Evolutionary conservation across 2,329 filamentous ascomycete genomes (phyloP), one percentile per base, ranked within the genome.

Genomic region (Graphilbum sp.): DNA sequence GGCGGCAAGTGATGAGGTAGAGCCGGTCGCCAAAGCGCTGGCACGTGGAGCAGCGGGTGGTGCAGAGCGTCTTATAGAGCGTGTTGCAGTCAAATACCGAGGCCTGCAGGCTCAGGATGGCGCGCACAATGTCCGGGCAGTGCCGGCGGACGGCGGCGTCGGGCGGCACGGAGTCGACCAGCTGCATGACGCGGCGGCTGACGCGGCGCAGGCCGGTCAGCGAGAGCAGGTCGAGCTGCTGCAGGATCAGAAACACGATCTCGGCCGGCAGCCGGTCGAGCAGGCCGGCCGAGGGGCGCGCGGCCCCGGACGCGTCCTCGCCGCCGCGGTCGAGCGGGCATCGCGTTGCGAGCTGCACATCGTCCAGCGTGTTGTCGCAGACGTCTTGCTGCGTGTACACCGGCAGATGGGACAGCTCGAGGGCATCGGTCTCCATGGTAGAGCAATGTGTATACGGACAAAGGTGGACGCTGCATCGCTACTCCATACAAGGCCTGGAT

Each of bases 191-290:
- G 20, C 38, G 34, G 38, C 20, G 33, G 33, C 27, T 36, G 33
- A 61, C 54, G 34, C 49, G 49, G 35, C 55, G 53, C 38, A 63
- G 56, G 9, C 40, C 27, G 19, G 47, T 52, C 21, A 62, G 48
- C 3, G 54, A 50, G 2, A 39, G 50, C 1, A 60, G 37, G 39
- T 59, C 58, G 12, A 54, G 40, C 12, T 44, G 27, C 9, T 48
- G 32, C 16, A 59, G 49, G n/a, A 53, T 25, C 17, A 49, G 35
- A 19, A 40, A 38, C 27, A 56, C 33, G 11, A 57, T 35, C 44
- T 59, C 50, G 10, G 42, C 11, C 13, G 54, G 52, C 9, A 57
- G 48, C 13, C 19, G 33, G 20, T 54, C 50, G 10, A 58, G 47
- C 8, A 42, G 31, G 23, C 54, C 52, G 15, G 46, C 43, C 1